phyloP scores from a whole-genome alignment of 2,329 filamentous ascomycete species.

The Fusarium tuaranense region DNA sequence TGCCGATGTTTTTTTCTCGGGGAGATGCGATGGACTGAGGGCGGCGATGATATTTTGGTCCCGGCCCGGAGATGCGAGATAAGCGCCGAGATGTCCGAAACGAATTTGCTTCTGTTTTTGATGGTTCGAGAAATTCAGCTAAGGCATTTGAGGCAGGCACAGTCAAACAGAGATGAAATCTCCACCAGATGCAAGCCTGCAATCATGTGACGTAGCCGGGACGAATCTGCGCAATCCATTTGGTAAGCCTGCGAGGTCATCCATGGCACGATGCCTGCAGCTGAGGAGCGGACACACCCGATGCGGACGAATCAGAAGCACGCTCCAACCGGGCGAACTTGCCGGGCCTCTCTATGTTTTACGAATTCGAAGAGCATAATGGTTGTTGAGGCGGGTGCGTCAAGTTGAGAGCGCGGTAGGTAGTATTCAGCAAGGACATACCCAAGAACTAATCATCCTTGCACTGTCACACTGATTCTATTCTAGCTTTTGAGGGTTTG shows the following conservation, averaged over 20 bases:
- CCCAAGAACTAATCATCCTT: not conserved
- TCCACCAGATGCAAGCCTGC: not conserved
- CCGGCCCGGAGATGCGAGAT: constrained; percentile 19
- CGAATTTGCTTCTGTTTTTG: constrained; percentile 5
- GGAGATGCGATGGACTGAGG: not conserved
- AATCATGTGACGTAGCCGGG: constrained; percentile 26
- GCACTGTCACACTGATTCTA: not conserved
- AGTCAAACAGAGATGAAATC: not conserved
- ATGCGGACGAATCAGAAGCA: not conserved
- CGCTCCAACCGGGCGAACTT: not conserved
- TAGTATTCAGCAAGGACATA: not conserved
- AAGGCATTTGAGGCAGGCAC: not conserved
- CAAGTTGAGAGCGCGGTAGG: not conserved
- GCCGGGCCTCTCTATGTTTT: constrained; percentile 2
- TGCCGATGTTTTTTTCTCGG: not conserved
- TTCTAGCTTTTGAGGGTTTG: not conserved
- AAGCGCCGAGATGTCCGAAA: constrained; percentile 1
- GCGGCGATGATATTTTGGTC: not conserved
- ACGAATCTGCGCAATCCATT: constrained; percentile 1
- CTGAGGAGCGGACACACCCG: constrained; percentile 6
- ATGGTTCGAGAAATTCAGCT: constrained; percentile 15
- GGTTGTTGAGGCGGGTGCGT: not conserved
- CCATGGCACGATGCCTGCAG: constrained; percentile 26
- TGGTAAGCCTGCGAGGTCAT: not conserved
- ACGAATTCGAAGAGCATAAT: not conserved